Base-by-base conservation (phyloP, 495 filamentous ascomycete species). In the Pyrenula aspistea region DNA sequence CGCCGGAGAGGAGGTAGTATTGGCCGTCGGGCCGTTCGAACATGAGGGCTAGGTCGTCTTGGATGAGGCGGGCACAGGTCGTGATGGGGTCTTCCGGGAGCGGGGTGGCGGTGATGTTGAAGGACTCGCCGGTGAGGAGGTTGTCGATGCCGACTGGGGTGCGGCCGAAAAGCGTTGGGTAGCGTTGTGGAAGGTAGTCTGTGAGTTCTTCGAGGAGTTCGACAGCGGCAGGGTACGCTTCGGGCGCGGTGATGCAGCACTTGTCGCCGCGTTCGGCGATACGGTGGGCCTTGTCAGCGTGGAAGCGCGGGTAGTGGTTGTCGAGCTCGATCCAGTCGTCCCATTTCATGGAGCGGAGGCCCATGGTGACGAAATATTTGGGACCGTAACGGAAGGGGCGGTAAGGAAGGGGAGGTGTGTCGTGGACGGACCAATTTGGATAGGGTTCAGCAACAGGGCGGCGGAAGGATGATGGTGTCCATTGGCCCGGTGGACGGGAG, bases 281-380 rank as follows among this genome's bases (percentile, higher is more conserved):
- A 0, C 91, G 79, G 2, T 71, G 73, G 2, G 78, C 76, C 68
- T 94, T 96, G 62, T 83, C 78, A 49, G 79, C 76, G 69, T 96
- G 89, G 70, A 78, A 95, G 54, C 80, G 81, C 2, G 82, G 75
- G 68, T 82, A 95, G 52, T 93, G 81, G 62, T 86, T 91, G 71
- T 96, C 91, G 42, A 95, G 81, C 70, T 94, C 83, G 60, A 94
- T 93, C 89, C 89, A 95, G 42, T 89, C 86, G 61, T 85, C 81
- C 74, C 84, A 88, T 59, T 85, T 77, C 77, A 93, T 81, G 22
- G 76, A 83, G 51, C 88, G 79, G 12, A 95, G 73, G 1, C 90
- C 90, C 86, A 95, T 89, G 1, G 87, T 94, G 56, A 91, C 77
- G 63, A 88, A 82, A 61, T 87, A 85, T 31, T 80, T 80, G 66